A percentile compares a stretch with the other conserved stretches of the same genome.
Conservation (phyloP, 2,329 filamentous ascomycete genomes). For the Epicoccum nigrum region DNA sequence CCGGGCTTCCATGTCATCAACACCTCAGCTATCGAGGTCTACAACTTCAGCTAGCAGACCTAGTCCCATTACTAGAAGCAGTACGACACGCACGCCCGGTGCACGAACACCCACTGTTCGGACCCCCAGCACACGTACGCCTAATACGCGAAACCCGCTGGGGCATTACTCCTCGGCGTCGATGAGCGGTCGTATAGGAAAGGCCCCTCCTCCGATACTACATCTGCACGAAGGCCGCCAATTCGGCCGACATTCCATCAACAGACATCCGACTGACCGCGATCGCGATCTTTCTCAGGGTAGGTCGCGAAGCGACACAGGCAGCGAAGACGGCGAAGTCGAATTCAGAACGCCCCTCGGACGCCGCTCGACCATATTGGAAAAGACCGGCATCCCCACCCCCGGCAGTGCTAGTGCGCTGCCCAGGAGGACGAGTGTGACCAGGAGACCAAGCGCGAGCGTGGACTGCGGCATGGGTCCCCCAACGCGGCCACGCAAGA, state of each 20-base stretch:
- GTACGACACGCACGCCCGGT: conserved; percentile 66
- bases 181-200: conserved; percentile 52
- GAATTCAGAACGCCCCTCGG: conserved; percentile 52
- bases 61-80: conserved; percentile 67
- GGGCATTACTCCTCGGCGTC: conserved; percentile 59
- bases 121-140: conserved; percentile 52
- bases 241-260: conserved; percentile 66
- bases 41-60: conserved; percentile 27
- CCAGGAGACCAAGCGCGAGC: conserved; percentile 47
- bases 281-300: conserved; percentile 42
- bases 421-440: conserved; percentile 60
- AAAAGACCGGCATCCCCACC: conserved; percentile 57
- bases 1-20: conserved; percentile 58
- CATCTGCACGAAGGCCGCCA: conserved; percentile 31
- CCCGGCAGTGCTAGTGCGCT: conserved; percentile 52
- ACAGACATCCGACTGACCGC: conserved; percentile 58
- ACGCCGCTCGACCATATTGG: conserved; percentile 52
- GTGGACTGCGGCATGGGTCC: conserved; percentile 54
- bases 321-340: conserved; percentile 40
- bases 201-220: conserved; percentile 57
- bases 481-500: conserved; percentile 56
- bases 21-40: conserved; percentile 15
- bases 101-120: conserved; percentile 53
- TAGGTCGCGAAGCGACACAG: conserved; percentile 54
- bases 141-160: conserved; percentile 70